These are phyloP conservation scores for Fomitopsis palustris DNA, from an alignment of 1,284 basidiomycete species.

Conservation along the genomic window DNA sequence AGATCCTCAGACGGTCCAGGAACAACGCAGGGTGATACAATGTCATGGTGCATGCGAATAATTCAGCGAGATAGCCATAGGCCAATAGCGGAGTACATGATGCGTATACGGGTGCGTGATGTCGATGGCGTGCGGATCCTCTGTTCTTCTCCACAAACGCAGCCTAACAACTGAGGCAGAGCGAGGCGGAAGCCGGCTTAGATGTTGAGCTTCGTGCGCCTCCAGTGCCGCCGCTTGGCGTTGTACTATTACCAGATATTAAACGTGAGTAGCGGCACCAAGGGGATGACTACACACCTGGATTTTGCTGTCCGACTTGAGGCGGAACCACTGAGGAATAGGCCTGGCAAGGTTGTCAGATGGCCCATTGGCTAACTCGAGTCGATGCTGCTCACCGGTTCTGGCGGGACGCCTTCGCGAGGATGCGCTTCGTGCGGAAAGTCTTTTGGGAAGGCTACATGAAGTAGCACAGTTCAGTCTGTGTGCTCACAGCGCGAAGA, in stretches of 20 bases:
- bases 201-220: slow-evolving; percentile 93
- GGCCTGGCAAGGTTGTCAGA: slow-evolving; percentile 50
- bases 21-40: not conserved
- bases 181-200: slow-evolving; percentile 37
- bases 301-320: slow-evolving; percentile 95
- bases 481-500: not conserved
- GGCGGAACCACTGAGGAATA: slow-evolving; percentile 97
- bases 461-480: not conserved
- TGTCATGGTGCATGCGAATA: slow-evolving; percentile 23
- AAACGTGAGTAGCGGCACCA: not conserved
- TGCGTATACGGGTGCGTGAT: slow-evolving; percentile 18
- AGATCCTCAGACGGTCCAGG: too few species aligned
- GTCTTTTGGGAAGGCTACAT: slow-evolving; percentile 94
- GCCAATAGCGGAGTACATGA: slow-evolving; percentile 27
- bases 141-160: slow-evolving; percentile 18
- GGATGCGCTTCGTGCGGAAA: slow-evolving; percentile 94
- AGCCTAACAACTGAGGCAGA: slow-evolving; percentile 1
- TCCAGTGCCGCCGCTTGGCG: slow-evolving; percentile 93
- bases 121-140: slow-evolving; percentile 12
- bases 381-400: slow-evolving; percentile 70
- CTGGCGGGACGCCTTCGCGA: slow-evolving; percentile 94
- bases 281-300: slow-evolving; percentile 55
- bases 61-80: slow-evolving; percentile 23
- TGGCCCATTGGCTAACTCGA: not conserved
- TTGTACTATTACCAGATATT: slow-evolving; percentile 62